These are phyloP conservation scores for Dothideomycetidae sp. DNA, from an alignment of 2,329 filamentous ascomycete genomes.

Conservation along the genomic window DNA sequence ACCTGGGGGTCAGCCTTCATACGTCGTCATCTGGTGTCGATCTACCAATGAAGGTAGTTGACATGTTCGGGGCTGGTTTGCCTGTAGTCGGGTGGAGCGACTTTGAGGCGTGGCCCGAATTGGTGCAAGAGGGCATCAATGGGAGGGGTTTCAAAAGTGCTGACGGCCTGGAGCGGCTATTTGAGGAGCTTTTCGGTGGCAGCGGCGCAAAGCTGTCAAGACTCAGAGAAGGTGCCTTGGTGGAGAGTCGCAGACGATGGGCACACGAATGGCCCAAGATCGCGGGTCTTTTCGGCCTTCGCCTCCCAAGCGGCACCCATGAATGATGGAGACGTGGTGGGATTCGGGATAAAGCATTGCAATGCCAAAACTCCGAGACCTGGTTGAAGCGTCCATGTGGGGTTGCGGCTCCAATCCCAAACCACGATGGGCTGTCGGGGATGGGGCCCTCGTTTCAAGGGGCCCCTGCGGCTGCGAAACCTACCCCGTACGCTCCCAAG, in stretches of 20 bases:
- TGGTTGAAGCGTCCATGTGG: not conserved
- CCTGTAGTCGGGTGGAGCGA: slow-evolving; percentile 76
- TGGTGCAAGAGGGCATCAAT: slow-evolving; percentile 79
- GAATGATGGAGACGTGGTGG: not conserved
- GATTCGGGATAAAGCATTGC: not conserved
- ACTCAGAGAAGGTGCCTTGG: slow-evolving; percentile 59
- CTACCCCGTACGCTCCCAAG: not conserved
- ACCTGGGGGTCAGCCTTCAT: slow-evolving; percentile 82
- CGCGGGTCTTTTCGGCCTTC: slow-evolving; percentile 45
- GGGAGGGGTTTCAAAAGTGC: slow-evolving; percentile 70
- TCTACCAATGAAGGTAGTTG: slow-evolving; percentile 96
- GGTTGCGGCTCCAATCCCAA: not conserved
- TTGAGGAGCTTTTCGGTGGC: slow-evolving; percentile 49
- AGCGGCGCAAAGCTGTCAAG: slow-evolving; percentile 46
- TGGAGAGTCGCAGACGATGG: slow-evolving; percentile 67
- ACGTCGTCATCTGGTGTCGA: slow-evolving; percentile 90
- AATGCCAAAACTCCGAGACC: too few relatives aligned
- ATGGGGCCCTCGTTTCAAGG: not conserved
- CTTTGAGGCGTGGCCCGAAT: slow-evolving; percentile 78
- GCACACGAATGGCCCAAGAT: slow-evolving; percentile 85
- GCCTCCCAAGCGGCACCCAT: not conserved
- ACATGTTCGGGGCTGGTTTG: slow-evolving; percentile 93
- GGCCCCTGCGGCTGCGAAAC: not conserved
- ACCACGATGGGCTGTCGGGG: not conserved
- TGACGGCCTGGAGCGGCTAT: slow-evolving; percentile 46